Evolutionary conservation across 176 grass and related monocot genomes (phyloP).

Genomic region (Poa annua): DNA sequence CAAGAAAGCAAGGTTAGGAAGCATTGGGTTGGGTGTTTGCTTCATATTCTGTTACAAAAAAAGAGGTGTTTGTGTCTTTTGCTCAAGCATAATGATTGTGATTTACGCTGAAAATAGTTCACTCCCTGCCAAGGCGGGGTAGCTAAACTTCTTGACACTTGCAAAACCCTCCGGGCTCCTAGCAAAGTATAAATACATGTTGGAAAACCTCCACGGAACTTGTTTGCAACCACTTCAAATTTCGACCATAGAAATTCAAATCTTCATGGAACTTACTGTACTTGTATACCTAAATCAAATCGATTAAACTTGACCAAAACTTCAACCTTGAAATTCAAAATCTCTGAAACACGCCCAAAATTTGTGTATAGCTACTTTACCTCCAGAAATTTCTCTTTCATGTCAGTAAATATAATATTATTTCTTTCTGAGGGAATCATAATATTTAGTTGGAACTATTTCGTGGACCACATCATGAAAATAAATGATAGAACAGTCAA

Average conservation of each 20-base stretch:
- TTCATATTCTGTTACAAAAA: not conserved
- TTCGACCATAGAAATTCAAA: not conserved
- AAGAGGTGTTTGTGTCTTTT: not conserved
- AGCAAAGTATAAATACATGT: not conserved
- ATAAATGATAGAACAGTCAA: not conserved
- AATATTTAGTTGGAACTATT: not conserved
- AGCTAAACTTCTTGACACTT: not conserved
- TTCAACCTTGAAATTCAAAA: not conserved
- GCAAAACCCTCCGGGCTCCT: not conserved
- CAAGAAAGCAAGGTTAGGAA: not conserved
- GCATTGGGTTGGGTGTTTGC: not conserved
- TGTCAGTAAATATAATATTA: not conserved
- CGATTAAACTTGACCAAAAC: not conserved
- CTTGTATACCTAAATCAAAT: not conserved
- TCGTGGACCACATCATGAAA: not conserved
- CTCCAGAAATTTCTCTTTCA: not conserved
- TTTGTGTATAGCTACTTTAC: not conserved
- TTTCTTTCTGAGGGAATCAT: not conserved
- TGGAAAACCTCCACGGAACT: not conserved
- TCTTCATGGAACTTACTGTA: not conserved
- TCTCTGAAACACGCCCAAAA: not conserved
- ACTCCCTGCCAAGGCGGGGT: not conserved
- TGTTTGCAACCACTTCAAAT: not conserved
- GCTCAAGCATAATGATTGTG: not conserved
- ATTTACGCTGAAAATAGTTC: not conserved